A percentile compares a stretch with the other conserved stretches of the same genome.
These are phyloP conservation scores for Aureobasidium sp. DNA, from an alignment of 2,329 filamentous ascomycete species.

Conservation along the genomic window DNA sequence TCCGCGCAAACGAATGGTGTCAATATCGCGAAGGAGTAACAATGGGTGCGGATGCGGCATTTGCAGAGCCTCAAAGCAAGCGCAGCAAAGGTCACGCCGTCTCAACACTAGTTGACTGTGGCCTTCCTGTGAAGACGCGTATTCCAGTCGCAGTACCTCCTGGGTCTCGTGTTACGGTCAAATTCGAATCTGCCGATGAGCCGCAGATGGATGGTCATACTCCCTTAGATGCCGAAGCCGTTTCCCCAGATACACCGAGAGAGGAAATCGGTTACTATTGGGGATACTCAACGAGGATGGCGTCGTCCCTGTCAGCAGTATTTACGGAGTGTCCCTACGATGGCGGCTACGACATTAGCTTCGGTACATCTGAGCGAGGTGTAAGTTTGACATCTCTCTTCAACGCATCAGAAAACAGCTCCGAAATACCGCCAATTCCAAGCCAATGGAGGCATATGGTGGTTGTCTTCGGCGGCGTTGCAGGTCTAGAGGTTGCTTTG, in stretches of 20 bases:
- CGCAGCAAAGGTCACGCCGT: neutral
- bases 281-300: constrained; percentile 67
- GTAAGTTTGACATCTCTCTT: constrained; percentile 22
- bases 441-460: constrained; percentile 54
- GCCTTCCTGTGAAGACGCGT: constrained; percentile 39
- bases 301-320: constrained; percentile 57
- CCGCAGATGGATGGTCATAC: constrained; percentile 18
- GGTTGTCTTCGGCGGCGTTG: constrained; percentile 72
- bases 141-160: constrained; percentile 56
- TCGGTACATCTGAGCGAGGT: constrained; percentile 77
- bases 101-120: constrained; percentile 40
- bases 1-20: constrained; percentile 67
- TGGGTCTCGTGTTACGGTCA: constrained; percentile 66
- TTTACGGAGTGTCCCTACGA: constrained; percentile 70
- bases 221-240: constrained; percentile 45
- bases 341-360: constrained; percentile 71
- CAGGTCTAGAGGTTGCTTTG: constrained; percentile 69
- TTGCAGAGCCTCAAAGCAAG: constrained; percentile 25
- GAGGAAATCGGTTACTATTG: constrained; percentile 77
- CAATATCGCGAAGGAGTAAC: constrained; percentile 73
- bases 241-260: constrained; percentile 60
- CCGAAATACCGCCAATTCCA: constrained; percentile 36
- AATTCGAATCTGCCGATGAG: constrained; percentile 44
- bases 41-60: constrained; percentile 23
- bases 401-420: constrained; percentile 26